These are phyloP conservation scores for Acarospora socialis DNA, from an alignment of 2,329 filamentous ascomycete genomes.

Conservation along the genomic window DNA sequence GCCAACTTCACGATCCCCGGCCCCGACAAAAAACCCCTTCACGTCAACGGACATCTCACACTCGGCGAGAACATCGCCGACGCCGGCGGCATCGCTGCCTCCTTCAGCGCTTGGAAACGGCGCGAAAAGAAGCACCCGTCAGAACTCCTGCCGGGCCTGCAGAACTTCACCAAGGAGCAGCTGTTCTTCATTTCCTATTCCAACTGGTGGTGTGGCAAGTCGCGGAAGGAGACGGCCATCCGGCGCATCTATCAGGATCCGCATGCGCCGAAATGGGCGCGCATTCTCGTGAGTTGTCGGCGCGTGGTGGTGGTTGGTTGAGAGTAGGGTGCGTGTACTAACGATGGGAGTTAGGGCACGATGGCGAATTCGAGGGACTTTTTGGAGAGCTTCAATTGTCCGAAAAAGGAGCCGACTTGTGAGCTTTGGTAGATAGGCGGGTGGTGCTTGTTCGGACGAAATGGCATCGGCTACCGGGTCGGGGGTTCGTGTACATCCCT, in stretches of 20 bases:
- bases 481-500: no score
- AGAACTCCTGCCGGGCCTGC: constrained; percentile 44
- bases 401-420: constrained; percentile 50
- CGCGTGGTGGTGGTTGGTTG: neutral
- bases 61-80: constrained; percentile 60
- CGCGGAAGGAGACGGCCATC: constrained; percentile 42
- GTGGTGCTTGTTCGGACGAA: no score
- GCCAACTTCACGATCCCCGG: constrained; percentile 44
- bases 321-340: constrained; percentile 1
- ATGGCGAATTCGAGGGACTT: constrained; percentile 56
- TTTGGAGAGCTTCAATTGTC: constrained; percentile 51
- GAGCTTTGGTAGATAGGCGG: constrained; percentile 56
- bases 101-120: constrained; percentile 52
- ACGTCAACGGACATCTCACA: constrained; percentile 49
- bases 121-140: constrained; percentile 38
- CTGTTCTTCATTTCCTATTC: constrained; percentile 54
- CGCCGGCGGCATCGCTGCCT: constrained; percentile 48
- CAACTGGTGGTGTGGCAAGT: constrained; percentile 55
- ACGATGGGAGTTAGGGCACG: constrained; percentile 33
- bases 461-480: no score
- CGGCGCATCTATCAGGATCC: constrained; percentile 46
- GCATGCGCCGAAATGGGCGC: constrained; percentile 49
- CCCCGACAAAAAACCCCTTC: constrained; percentile 40
- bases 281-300: constrained; percentile 32
- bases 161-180: constrained; percentile 50